A percentile compares a stretch with the other conserved stretches of the same genome.
Conservation (phyloP, 1,139 yeast genomes). For the Candida sp. region DNA sequence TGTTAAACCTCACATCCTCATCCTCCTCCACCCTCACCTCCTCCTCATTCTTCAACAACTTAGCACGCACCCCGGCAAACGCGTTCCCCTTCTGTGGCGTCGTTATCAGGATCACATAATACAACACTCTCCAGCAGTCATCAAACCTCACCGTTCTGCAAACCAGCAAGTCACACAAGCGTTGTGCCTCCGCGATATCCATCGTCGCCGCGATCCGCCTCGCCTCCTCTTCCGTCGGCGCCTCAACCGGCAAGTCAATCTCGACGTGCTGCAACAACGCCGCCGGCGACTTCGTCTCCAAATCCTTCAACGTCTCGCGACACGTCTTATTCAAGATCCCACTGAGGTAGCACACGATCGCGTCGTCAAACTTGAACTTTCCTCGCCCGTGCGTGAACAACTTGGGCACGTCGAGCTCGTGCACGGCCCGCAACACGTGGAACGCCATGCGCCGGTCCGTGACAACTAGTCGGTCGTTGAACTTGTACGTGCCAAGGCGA, state of each 20-base stretch:
- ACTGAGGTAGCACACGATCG: not conserved
- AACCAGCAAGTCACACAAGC: too few species aligned
- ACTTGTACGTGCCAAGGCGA: not conserved
- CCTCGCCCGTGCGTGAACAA: not conserved
- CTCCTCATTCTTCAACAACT: not conserved
- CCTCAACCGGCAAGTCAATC: not conserved
- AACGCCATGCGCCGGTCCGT: not conserved
- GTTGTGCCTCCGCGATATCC: not conserved
- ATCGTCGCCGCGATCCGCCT: not conserved
- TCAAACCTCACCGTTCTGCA: not conserved
- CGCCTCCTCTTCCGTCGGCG: not conserved
- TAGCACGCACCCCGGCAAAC: not conserved
- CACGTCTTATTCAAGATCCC: not conserved
- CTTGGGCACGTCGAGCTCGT: not conserved
- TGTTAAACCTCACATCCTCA: conserved; percentile 1
- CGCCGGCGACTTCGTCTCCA: not conserved
- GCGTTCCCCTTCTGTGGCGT: not conserved
- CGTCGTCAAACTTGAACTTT: not conserved
- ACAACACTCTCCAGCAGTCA: not conserved
- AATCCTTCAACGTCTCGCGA: not conserved
- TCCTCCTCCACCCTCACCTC: not conserved
- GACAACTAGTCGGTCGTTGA: not conserved
- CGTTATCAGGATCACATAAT: not conserved
- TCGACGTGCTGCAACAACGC: not conserved
- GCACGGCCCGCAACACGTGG: not conserved